Evolutionary conservation across 2,329 filamentous ascomycete genomes (phyloP).

Genomic region (Pleomassaria siparia): DNA sequence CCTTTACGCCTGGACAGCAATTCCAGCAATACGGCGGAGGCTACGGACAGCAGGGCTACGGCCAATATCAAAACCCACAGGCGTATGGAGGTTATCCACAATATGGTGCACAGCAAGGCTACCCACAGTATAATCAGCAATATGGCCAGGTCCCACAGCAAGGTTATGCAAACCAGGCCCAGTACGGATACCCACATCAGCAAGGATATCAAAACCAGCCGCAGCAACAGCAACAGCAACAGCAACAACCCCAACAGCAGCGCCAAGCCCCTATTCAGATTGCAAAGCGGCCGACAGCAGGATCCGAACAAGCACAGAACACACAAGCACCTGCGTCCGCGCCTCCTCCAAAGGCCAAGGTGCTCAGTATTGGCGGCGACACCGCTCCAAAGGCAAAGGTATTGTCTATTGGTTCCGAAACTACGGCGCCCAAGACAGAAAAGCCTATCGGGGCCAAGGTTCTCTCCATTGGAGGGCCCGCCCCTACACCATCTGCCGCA

Average conservation of each 20-base stretch:
- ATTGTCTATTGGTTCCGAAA: slow-evolving; percentile 60
- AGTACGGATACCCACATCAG: slow-evolving; percentile 34
- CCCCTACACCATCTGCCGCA: slow-evolving; percentile 54
- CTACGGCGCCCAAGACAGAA: slow-evolving; percentile 57
- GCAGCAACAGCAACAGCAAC: slow-evolving; percentile 30
- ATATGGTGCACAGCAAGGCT: slow-evolving; percentile 46
- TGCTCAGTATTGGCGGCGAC: slow-evolving; percentile 53
- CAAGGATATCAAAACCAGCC: slow-evolving; percentile 54
- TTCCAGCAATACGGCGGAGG: slow-evolving; percentile 58
- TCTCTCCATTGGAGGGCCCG: slow-evolving; percentile 67
- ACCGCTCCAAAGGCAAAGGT: slow-evolving; percentile 61
- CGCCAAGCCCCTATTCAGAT: slow-evolving; percentile 60
- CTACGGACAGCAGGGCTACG: slow-evolving; percentile 47
- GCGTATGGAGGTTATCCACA: slow-evolving; percentile 26
- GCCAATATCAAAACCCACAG: slow-evolving; percentile 47
- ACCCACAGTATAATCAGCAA: slow-evolving; percentile 25
- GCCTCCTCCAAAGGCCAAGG: slow-evolving; percentile 60
- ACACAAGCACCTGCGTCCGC: slow-evolving; percentile 49
- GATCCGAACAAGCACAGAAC: slow-evolving; percentile 52
- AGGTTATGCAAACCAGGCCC: slow-evolving; percentile 19
- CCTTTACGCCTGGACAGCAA: slow-evolving; percentile 72
- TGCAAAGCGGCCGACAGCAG: slow-evolving; percentile 60
- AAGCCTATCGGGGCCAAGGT: slow-evolving; percentile 63
- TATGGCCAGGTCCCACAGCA: slow-evolving; percentile 36
- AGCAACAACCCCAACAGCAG: slow-evolving; percentile 42